These are phyloP conservation scores for Russula brevipes DNA, from an alignment of 768 basidiomycete species.

Conservation along the genomic window DNA sequence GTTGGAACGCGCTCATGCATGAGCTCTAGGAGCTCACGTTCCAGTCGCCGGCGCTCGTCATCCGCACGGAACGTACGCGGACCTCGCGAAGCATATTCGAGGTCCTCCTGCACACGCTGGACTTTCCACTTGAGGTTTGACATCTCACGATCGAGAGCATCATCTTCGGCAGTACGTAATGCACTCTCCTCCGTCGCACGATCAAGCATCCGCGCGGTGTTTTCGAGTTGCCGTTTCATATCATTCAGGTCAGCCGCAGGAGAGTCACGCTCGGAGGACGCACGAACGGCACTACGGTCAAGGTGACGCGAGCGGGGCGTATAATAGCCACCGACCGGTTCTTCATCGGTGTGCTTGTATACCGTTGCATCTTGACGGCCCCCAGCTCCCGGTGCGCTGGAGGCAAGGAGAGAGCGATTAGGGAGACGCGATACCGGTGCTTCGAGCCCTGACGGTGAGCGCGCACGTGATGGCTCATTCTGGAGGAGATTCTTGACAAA, in stretches of 20 bases:
- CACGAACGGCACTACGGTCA: constrained; percentile 76
- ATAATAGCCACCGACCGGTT: constrained; percentile 63
- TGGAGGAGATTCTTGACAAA: constrained; percentile 83
- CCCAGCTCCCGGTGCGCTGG: constrained; percentile 48
- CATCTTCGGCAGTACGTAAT: constrained; percentile 69
- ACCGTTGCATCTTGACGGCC: constrained; percentile 82
- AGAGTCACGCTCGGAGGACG: constrained; percentile 59
- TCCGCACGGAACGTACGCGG: constrained; percentile 69
- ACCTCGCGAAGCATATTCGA: constrained; percentile 80
- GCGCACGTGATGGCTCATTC: constrained; percentile 69
- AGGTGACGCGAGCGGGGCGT: constrained; percentile 78
- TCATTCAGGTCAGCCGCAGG: constrained; percentile 69
- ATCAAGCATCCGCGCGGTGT: constrained; percentile 77
- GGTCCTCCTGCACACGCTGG: constrained; percentile 81
- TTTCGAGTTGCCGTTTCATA: constrained; percentile 77
- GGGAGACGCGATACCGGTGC: constrained; percentile 56
- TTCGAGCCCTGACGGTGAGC: constrained; percentile 52
- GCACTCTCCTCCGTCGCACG: constrained; percentile 60
- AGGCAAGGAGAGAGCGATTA: constrained; percentile 63
- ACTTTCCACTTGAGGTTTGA: constrained; percentile 82
- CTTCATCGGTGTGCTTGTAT: constrained; percentile 73
- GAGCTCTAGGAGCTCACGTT: constrained; percentile 78
- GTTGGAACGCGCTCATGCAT: constrained; percentile 91
- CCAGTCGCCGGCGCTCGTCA: constrained; percentile 78
- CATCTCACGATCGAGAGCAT: constrained; percentile 86